These are phyloP conservation scores for Homolaphlyctis polyrhiza DNA, from an alignment of 371 early-diverging fungal genomes.

Conservation along the genomic window DNA sequence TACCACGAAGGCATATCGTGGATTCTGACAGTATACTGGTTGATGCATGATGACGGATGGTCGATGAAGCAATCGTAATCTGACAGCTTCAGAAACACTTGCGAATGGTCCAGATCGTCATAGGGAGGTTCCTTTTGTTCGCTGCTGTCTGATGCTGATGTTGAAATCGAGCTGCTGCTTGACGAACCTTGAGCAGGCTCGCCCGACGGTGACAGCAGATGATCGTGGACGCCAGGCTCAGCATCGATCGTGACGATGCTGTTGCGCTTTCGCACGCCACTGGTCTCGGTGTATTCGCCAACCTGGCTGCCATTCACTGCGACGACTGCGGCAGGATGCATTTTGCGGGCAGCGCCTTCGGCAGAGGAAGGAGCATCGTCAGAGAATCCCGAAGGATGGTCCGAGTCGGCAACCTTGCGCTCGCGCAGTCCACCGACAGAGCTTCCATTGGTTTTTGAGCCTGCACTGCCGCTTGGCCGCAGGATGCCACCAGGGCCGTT, in stretches of 20 bases:
- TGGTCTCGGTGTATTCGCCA: background rate
- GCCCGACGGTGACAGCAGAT: no score
- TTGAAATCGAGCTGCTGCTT: no score
- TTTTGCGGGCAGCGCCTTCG: no score
- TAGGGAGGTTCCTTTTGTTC: no score
- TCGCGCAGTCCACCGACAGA: background rate
- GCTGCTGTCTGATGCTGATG: no score
- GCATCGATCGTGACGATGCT: background rate
- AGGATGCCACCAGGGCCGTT: background rate
- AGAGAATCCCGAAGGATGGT: no score
- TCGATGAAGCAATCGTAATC: slow-evolving; percentile 10
- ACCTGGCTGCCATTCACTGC: no score
- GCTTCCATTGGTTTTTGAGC: background rate
- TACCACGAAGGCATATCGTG: slow-evolving; percentile 23
- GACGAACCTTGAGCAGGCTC: no score
- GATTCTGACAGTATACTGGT: slow-evolving; percentile 2
- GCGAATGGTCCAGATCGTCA: background rate
- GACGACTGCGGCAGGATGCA: no score
- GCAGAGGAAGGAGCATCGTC: no score
- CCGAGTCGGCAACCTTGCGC: no score
- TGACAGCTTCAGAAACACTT: background rate
- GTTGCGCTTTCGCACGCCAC: background rate
- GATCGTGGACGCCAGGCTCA: no score
- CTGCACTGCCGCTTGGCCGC: background rate
- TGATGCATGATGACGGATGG: slow-evolving; percentile 4